Conservation (phyloP, 2,329 filamentous ascomycete species). For the Cladophialophora carrionii region DNA sequence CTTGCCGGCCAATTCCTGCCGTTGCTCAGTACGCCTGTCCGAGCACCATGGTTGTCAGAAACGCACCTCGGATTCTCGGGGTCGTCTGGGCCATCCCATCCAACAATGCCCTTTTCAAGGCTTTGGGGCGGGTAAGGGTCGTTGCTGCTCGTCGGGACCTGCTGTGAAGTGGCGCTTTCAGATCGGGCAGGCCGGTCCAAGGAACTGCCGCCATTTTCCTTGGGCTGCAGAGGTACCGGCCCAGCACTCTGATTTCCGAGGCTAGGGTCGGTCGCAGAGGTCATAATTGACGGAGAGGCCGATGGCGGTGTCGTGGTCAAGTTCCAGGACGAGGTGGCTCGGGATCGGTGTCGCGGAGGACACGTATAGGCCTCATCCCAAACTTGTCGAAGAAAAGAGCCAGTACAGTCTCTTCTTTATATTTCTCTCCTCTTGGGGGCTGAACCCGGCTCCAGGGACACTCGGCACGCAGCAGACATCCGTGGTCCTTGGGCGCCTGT, state of each 20-base stretch:
- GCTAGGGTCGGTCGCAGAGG: not conserved
- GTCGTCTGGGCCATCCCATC: constrained; percentile 42
- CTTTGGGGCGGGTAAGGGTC: not conserved
- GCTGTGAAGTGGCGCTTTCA: not conserved
- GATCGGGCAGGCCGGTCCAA: not conserved
- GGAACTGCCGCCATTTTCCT: not conserved
- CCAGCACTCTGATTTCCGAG: not conserved
- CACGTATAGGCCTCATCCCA: not conserved
- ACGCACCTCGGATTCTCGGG: constrained; percentile 39
- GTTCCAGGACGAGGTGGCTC: not conserved
- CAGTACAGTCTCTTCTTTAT: not conserved
- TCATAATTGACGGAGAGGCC: not conserved
- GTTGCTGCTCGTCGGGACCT: not conserved
- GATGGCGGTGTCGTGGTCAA: not conserved
- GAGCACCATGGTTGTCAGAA: not conserved
- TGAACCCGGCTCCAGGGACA: not conserved
- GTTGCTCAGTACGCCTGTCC: not conserved
- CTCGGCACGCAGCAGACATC: not conserved
- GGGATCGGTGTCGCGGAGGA: not conserved
- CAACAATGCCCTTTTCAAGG: constrained; percentile 27
- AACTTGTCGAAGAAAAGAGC: not conserved
- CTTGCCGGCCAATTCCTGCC: constrained; percentile 39
- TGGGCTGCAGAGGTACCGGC: not conserved
- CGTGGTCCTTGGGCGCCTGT: not conserved
- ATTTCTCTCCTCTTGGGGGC: not conserved